phyloP scores from a whole-genome alignment of 345 rosid species.

The Durio zibethinus region DNA sequence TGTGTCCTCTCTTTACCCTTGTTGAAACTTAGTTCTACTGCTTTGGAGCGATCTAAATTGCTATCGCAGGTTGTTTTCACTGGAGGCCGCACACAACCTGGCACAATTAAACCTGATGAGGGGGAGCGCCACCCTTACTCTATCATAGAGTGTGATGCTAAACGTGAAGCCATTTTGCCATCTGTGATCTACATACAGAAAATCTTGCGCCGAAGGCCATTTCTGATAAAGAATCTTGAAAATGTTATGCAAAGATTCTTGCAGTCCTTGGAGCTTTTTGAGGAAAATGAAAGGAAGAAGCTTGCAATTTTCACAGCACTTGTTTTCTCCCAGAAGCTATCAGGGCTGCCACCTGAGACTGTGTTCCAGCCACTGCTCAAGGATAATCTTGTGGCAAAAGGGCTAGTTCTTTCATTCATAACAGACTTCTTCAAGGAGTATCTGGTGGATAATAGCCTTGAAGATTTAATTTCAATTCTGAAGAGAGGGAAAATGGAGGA shows the following conservation, averaged over 20 bases:
- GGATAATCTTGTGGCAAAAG: conserved; percentile 97
- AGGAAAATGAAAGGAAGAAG: conserved; percentile 97
- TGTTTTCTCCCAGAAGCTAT: conserved; percentile 95
- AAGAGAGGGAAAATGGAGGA: conserved; percentile 97
- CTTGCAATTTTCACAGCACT: conserved; percentile 97
- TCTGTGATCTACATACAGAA: conserved; percentile 88
- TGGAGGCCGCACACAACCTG: conserved; percentile 98
- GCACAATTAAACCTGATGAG: conserved; percentile 95
- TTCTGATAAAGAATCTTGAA: conserved; percentile 95
- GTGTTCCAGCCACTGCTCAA: conserved; percentile 96
- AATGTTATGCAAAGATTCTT: conserved; percentile 89
- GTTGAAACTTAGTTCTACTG: background rate
- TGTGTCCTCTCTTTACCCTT: background rate
- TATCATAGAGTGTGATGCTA: conserved; percentile 81
- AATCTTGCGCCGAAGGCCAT: conserved; percentile 84
- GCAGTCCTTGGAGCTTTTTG: conserved; percentile 96
- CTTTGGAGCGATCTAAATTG: background rate
- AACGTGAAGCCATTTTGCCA: conserved; percentile 72
- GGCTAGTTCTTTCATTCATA: conserved; percentile 90
- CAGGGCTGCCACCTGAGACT: conserved; percentile 96
- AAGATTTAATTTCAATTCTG: conserved; percentile 84
- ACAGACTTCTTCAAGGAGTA: conserved; percentile 98
- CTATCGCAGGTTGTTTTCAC: conserved; percentile 73
- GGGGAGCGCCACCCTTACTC: conserved; percentile 96
- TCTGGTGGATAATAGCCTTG: conserved; percentile 91